A percentile compares a stretch with the other conserved stretches of the same genome.
phyloP scores from a whole-genome alignment of 2,329 filamentous ascomycete species.

The Myriosclerotinia duriaeana region DNA sequence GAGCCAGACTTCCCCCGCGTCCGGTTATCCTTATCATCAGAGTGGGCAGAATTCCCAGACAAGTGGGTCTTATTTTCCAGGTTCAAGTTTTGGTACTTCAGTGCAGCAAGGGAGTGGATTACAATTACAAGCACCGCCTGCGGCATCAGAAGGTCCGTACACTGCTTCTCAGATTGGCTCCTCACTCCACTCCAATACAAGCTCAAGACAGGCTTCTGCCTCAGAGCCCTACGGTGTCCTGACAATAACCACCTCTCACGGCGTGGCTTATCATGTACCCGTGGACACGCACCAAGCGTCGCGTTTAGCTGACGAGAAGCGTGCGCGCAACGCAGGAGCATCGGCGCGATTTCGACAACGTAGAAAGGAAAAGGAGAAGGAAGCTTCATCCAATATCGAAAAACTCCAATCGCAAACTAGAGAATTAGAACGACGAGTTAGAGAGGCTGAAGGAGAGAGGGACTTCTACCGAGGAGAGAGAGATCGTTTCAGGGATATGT shows the following conservation, averaged over 20 bases:
- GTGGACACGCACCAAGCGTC: constrained; percentile 82
- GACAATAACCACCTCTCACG: constrained; percentile 49
- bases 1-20: constrained; percentile 43
- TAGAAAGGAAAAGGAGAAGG: constrained; percentile 78
- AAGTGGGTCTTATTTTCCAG: constrained; percentile 36
- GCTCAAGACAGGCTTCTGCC: constrained; percentile 39
- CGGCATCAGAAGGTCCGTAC: constrained; percentile 41
- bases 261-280: constrained; percentile 57
- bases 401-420: constrained; percentile 69
- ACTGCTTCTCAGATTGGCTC: constrained; percentile 36
- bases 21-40: constrained; percentile 34
- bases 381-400: constrained; percentile 67
- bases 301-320: constrained; percentile 79
- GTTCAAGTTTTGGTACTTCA: constrained; percentile 35
- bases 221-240: constrained; percentile 41
- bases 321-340: constrained; percentile 80
- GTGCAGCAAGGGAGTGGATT: constrained; percentile 38
- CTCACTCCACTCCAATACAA: constrained; percentile 37
- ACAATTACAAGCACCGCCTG: constrained; percentile 37
- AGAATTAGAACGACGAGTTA: constrained; percentile 57
- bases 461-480: constrained; percentile 74
- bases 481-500: constrained; percentile 67
- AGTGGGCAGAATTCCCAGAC: constrained; percentile 31
- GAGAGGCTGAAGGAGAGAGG: constrained; percentile 58
- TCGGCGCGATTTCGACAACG: constrained; percentile 79